Evolutionary conservation across 345 rosid species (phyloP), one percentile per base, ranked within the genome.

Genomic region (Ricinus communis): DNA sequence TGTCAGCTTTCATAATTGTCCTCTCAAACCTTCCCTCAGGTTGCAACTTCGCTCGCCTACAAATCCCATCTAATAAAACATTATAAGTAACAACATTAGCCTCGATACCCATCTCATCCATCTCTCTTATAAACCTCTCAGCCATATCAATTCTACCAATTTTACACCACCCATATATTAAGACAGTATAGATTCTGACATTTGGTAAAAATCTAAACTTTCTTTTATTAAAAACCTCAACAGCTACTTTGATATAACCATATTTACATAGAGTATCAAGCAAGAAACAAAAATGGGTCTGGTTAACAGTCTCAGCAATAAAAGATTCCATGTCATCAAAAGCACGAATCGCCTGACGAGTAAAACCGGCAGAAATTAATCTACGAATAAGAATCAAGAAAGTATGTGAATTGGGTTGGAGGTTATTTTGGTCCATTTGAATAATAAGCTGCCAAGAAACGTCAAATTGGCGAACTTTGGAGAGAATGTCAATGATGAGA

Each of bases 191-290:
- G 57, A 82, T 77, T 66, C 84, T 87, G 38, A 76, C 84, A 69
- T 86, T 80, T 4, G 75, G 81, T 0, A 41, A 68, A 72, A 83
- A 80, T 71, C 72, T 85, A 25, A 22, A 46, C 22, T 83, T 93
- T 69, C 86, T 71, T 65, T 82, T 76, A 36, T 86, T 87, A 64
- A 87, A 93, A 60, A 86, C 56, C 63, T 87, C 93, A 61, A 85
- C 86, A 1, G 88, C 96, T 71, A 84, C 81, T 69, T 81, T 88
- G 19, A 87, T 85, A 59, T 85, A 76, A 22, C 98, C 93, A 15
- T 93, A 91, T 47, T 91, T 93, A 61, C 94, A 91, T 28, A 90
- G 79, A 13, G 97, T 91, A 62, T 91, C 97, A 3, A 91, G 87
- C 72, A 91, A 74, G 73, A 76, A 90, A 16, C 86, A 80, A 46